Evolutionary conservation across 345 rosid species (phyloP), one percentile per base, ranked within the genome.

Genomic region (Eucalyptus marginata): DNA sequence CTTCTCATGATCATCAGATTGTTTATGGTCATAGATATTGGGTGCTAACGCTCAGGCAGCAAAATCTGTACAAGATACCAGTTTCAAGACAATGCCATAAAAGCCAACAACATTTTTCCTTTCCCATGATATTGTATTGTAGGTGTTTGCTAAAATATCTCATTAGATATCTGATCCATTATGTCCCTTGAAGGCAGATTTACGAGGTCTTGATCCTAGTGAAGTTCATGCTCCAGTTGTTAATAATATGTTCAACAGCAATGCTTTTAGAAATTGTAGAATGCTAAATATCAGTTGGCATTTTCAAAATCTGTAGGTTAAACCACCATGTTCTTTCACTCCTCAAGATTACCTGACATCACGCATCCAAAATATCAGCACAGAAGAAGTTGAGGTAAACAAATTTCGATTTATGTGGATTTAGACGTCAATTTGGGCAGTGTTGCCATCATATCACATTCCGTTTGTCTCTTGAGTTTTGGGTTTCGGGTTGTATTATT

Each of bases 181-280:
- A 25, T 59, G 86, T 64, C 71, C 31, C 58, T 33, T 91, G 58
- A 92, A 98, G 96, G 99, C 97, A 49, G 99, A 98, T 92, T 96
- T 96, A 91, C 93, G 94, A 89, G 99, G 97, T 62, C 96, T 97
- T 90, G 98, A 97, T 94, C 99, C 99, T 49, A 93, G 97, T 92
- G 96, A 96, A 91, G 98, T 97, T 43, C 95, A 94, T 92, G 97
- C 95, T 90, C 99, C 99, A 25, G 99, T 97, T 56, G 97, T 98
- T 80, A 98, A 97, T 58, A 24, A 58, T 58, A 58, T 1, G 64
- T 0, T 58, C 5, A 0, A 58, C 64, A 58, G 64, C 3, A 11
- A 59, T 5, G 16, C 16, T 27, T 8, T 27, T 27, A 59, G 31
- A 27, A 59, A 6, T 27, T 59, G 3, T 13, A 12, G 15, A 8